Percentiles rank a stretch among this genome's conserved stretches.
Evolutionary conservation across 768 basidiomycete species (phyloP).

Genomic region (Suillus occidentalis): DNA sequence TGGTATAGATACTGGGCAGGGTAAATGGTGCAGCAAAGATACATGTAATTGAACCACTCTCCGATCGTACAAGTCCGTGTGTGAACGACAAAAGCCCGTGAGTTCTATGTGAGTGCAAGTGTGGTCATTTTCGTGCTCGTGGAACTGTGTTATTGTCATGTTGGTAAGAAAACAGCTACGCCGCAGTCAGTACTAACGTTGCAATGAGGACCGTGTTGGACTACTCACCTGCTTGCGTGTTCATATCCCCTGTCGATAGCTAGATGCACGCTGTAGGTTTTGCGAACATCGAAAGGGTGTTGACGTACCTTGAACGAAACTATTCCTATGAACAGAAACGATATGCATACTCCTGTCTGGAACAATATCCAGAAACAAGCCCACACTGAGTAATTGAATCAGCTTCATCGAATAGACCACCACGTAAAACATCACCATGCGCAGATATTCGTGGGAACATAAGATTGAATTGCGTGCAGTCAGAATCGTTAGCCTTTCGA

Average conservation of each 20-base stretch:
- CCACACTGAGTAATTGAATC: slow-evolving; percentile 58
- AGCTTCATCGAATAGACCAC: slow-evolving; percentile 1
- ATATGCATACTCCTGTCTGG: slow-evolving; percentile 69
- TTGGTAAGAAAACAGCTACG: slow-evolving; percentile 63
- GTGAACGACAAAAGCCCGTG: slow-evolving; percentile 10
- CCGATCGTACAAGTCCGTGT: slow-evolving; percentile 14
- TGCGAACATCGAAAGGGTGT: not conserved
- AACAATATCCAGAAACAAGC: slow-evolving; percentile 84
- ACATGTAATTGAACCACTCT: slow-evolving; percentile 23
- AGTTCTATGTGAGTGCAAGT: slow-evolving; percentile 3
- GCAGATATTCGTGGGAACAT: slow-evolving; percentile 69
- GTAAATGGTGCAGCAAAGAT: slow-evolving; percentile 24
- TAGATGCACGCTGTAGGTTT: slow-evolving; percentile 18
- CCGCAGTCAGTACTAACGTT: slow-evolving; percentile 11
- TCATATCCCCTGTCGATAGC: slow-evolving; percentile 46
- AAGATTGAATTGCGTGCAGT: slow-evolving; percentile 85
- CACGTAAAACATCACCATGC: slow-evolving; percentile 53
- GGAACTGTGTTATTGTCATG: slow-evolving; percentile 33
- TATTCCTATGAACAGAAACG: slow-evolving; percentile 80
- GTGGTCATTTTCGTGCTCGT: not conserved
- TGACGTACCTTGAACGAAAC: slow-evolving; percentile 72
- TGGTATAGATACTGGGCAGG: slow-evolving; percentile 29
- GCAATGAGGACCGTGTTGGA: slow-evolving; percentile 3
- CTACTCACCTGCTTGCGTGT: slow-evolving; percentile 64
- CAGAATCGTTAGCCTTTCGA: slow-evolving; percentile 91